Base-by-base conservation (phyloP, 2,329 filamentous ascomycete genomes). In the Amauroascus verrucosus region DNA sequence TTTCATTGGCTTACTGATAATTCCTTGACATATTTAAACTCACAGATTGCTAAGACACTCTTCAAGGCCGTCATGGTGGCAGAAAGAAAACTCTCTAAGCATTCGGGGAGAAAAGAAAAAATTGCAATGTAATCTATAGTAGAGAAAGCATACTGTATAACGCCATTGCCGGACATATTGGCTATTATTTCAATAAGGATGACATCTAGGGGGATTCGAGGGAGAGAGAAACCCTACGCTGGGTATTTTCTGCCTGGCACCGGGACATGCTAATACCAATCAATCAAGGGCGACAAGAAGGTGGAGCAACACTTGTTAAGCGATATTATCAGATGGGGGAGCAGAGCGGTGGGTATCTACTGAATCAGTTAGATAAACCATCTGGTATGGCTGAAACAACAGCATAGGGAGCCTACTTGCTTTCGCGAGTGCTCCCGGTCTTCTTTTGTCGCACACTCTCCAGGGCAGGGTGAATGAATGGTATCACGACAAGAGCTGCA, bases 401-500 rank as follows among this genome's bases (percentile, higher is more conserved):
- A 33, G 16, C 1, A 6, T 30, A 33, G 18, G n/a, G 16, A 35
- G 9, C 14, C 1, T 48, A 59, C 57, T 51, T 50, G 35, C 54
- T 53, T 44, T 64, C 63, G 57, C 67, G 67, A 13, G 69, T 64
- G 46, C 65, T 67, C 32, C 67, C 67, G 11, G 62, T 62, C 41
- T 65, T 70, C 57, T 64, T 66, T 57, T 72, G 68, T 32, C 69
- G 65, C 32, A 70, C 72, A 55, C 71, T 73, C 56, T 74, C 72
- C 9, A 75, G 62, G 3, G 72, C 72, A 6, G 72, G 72, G 26
- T 72, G 72, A 2, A 74, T 67, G 56, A 74, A 75, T 4, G 72
- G 72, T 4, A 74, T 61, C 16, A 73, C 64, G 18, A 74, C 71
- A 1, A 68, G 70, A 1, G 71, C 69, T 38, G 69, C 61, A 13